phyloP scores from a whole-genome alignment of 169 alveolate genomes.

The Plasmodium reichenowi region DNA sequence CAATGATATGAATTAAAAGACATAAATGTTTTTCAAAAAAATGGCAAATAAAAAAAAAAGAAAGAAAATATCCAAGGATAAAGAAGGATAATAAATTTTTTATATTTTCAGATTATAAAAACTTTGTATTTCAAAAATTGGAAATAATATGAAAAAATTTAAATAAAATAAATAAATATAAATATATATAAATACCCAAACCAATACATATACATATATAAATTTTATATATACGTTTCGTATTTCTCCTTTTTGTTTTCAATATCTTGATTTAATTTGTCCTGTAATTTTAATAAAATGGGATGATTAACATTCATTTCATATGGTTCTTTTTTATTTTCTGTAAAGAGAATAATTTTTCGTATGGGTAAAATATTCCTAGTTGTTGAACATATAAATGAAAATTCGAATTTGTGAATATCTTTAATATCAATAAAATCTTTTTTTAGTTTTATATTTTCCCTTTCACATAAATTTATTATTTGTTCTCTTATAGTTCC shows the following conservation, averaged over 20 bases:
- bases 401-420: slow-evolving; percentile 61
- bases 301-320: slow-evolving; percentile 66
- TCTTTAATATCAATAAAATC: slow-evolving; percentile 31
- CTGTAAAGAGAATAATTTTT: slow-evolving; percentile 56
- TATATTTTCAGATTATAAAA: no score
- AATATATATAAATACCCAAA: not conserved
- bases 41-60: not conserved
- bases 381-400: slow-evolving; percentile 73
- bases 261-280: slow-evolving; percentile 30
- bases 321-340: slow-evolving; percentile 15
- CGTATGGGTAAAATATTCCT: slow-evolving; percentile 63
- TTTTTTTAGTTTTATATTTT: slow-evolving; percentile 24
- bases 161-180: not conserved
- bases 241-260: slow-evolving; percentile 71
- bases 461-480: slow-evolving; percentile 51
- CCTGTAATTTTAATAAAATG: slow-evolving; percentile 35
- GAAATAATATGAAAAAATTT: not conserved
- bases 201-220: not conserved
- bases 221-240: not conserved
- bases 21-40: not conserved
- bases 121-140: no score
- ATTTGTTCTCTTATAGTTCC: slow-evolving; percentile 67
- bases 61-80: not conserved
- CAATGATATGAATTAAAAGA: no score
- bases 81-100: no score